phyloP scores from a whole-genome alignment of 164 flowering plant genomes.

The Umbellularia californica region DNA sequence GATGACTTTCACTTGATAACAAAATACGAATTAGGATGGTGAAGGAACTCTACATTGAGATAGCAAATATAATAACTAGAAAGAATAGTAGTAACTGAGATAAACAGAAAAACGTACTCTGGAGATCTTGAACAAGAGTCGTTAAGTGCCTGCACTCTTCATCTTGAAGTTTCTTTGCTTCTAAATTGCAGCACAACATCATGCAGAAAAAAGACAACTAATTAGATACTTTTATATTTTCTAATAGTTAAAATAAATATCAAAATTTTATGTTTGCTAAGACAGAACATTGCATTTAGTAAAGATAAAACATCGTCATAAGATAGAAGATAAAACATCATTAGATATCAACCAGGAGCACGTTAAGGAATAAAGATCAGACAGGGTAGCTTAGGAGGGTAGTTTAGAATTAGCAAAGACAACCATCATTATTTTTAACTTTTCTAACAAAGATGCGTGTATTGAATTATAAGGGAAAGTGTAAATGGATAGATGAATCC shows the following conservation, averaged over 20 bases:
- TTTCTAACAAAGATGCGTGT: no score
- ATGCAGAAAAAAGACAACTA: background rate
- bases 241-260: background rate
- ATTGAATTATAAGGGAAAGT: no score
- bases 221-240: background rate
- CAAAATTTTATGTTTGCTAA: background rate
- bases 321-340: background rate
- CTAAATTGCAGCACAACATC: constrained; percentile 27
- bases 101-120: constrained; percentile 43
- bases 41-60: background rate
- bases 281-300: background rate
- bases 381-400: no score
- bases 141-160: constrained; percentile 59
- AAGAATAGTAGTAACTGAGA: background rate
- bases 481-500: no score
- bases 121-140: constrained; percentile 67
- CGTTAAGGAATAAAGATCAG: no score
- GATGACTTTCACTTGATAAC: background rate
- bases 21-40: background rate
- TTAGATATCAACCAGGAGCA: no score
- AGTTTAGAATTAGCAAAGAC: no score
- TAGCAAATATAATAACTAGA: background rate
- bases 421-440: no score
- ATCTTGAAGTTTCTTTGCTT: constrained; percentile 46
- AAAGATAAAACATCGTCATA: background rate